Conservation (phyloP, 805 yeast genomes). For the Sugiyamaella floridensis region DNA sequence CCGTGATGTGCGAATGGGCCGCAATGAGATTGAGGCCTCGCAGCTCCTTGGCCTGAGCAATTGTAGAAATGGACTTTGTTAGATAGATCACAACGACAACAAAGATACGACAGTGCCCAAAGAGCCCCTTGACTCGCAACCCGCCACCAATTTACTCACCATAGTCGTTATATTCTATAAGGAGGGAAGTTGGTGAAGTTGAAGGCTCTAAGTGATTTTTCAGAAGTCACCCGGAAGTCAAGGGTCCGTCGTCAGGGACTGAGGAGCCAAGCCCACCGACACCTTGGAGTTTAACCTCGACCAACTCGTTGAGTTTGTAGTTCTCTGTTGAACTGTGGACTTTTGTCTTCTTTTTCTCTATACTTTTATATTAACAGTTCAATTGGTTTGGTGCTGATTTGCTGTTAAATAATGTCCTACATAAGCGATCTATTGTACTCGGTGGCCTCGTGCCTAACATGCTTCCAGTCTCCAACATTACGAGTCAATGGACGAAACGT, state of each 20-base stretch:
- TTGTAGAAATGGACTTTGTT: constrained; percentile 15
- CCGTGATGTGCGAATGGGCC: constrained; percentile 97
- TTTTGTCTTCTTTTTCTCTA: background rate
- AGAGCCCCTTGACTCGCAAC: too few relatives aligned
- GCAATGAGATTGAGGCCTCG: constrained; percentile 76
- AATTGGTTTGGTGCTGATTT: background rate
- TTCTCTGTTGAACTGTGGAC: background rate
- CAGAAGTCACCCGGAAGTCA: too few relatives aligned
- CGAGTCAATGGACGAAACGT: constrained; percentile 56
- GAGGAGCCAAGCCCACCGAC: too few relatives aligned
- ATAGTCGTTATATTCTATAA: too few relatives aligned
- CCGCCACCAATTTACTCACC: too few relatives aligned
- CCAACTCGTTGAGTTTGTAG: too few relatives aligned
- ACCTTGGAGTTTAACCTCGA: too few relatives aligned
- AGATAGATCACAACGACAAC: background rate
- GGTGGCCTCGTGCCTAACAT: constrained; percentile 32
- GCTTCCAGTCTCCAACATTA: constrained; percentile 47
- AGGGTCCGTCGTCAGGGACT: too few relatives aligned
- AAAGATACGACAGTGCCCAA: too few relatives aligned
- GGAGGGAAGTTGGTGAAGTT: too few relatives aligned
- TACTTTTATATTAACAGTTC: background rate
- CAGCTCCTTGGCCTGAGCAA: constrained; percentile 40
- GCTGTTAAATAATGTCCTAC: constrained; percentile 13
- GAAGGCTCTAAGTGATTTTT: too few relatives aligned
- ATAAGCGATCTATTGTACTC: constrained; percentile 25